phyloP scores from a whole-genome alignment of 371 early-diverging fungal species.

The Dichotomocladium elegans region DNA sequence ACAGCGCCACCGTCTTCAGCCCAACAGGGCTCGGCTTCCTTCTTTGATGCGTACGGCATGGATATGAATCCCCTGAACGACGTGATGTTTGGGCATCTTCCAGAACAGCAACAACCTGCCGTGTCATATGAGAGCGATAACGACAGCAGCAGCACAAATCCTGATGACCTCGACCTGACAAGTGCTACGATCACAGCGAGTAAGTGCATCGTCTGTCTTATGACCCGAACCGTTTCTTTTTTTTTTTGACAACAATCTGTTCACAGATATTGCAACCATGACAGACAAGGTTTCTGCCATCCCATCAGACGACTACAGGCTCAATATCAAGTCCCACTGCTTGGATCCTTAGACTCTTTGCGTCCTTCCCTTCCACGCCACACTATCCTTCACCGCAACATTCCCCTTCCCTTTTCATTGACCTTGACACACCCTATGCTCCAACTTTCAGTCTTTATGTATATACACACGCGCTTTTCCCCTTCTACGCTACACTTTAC shows the following conservation, averaged over 20 bases:
- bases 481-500: neutral
- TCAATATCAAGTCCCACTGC: too few species aligned
- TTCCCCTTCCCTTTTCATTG: neutral
- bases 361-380: neutral
- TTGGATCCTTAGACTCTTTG: neutral
- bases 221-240: neutral
- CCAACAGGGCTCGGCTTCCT: neutral
- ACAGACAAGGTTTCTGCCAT: constrained; percentile 2
- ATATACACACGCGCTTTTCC: neutral
- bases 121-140: constrained; percentile 4
- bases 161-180: constrained; percentile 5
- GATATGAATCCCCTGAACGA: neutral
- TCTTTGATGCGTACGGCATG: neutral
- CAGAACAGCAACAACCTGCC: neutral
- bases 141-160: constrained; percentile 7
- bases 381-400: neutral
- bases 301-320: too few species aligned
- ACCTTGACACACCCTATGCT: neutral
- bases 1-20: neutral
- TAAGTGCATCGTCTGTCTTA: neutral
- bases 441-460: too few species aligned
- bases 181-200: neutral
- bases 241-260: neutral
- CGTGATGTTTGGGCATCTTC: constrained; percentile 7
- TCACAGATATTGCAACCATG: neutral